Percentiles rank a stretch among this genome's conserved stretches.
phyloP scores from a whole-genome alignment of 202 grass and related monocot genomes.

The Zoysia matrella region DNA sequence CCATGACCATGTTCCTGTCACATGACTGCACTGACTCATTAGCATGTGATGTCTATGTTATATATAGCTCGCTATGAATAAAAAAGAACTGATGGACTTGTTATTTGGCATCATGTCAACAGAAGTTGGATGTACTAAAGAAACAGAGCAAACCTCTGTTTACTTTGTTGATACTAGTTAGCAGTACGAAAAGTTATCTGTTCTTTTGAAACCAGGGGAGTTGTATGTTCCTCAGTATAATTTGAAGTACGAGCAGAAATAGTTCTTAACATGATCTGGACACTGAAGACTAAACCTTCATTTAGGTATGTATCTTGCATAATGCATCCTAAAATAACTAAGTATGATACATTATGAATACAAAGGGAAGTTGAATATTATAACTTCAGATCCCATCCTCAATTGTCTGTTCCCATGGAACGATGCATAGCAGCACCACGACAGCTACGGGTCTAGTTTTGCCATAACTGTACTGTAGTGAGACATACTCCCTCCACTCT shows the following conservation, averaged over 20 bases:
- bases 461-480: too few relatives aligned
- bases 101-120: slow-evolving; percentile 40
- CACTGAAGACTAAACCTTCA: too few relatives aligned
- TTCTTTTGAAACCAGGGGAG: neutral
- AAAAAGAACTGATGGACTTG: slow-evolving; percentile 22
- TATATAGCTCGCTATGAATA: slow-evolving; percentile 16
- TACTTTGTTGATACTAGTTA: neutral
- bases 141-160: neutral
- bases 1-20: slow-evolving; percentile 23
- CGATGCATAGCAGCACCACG: too few relatives aligned
- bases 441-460: too few relatives aligned
- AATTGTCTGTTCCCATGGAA: too few relatives aligned
- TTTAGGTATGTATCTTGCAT: too few relatives aligned
- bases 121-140: neutral
- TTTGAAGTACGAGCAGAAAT: neutral
- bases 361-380: too few relatives aligned
- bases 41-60: slow-evolving; percentile 35
- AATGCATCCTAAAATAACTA: too few relatives aligned
- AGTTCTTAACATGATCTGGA: too few relatives aligned
- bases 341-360: too few relatives aligned
- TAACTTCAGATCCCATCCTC: too few relatives aligned
- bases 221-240: slow-evolving; percentile 12
- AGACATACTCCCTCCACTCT: too few relatives aligned
- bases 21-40: slow-evolving; percentile 38
- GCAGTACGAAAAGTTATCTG: neutral